phyloP scores from a whole-genome alignment of 1,284 basidiomycete species.

The Lentinula novae-zelandiae region DNA sequence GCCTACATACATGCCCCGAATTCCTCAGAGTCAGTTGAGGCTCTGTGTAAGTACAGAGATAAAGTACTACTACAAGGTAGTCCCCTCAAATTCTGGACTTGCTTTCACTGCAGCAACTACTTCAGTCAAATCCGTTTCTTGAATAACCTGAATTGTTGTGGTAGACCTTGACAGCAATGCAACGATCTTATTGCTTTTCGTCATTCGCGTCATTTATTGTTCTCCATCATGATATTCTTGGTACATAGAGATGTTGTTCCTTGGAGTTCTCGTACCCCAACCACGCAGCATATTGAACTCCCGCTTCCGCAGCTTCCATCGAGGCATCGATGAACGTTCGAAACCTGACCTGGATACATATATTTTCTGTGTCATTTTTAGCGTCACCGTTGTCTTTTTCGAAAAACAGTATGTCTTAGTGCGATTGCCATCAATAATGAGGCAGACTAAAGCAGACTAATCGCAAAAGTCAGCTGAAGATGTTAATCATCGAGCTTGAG shows the following conservation, averaged over 20 bases:
- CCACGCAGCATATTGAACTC: neutral
- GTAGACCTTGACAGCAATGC: too few species aligned
- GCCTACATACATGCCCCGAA: too few species aligned
- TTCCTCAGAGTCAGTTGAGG: too few species aligned
- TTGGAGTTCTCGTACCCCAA: neutral
- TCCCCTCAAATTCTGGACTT: neutral
- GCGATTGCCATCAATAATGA: too few species aligned
- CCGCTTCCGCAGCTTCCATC: neutral
- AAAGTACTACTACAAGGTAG: too few species aligned
- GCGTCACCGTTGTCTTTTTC: neutral
- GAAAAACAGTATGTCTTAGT: too few species aligned
- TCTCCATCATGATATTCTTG: neutral
- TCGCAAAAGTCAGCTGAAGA: too few species aligned
- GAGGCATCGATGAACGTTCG: neutral
- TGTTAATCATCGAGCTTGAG: too few species aligned
- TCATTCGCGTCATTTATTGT: neutral
- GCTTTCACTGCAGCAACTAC: neutral
- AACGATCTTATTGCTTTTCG: neutral
- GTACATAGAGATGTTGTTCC: neutral
- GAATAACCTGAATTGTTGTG: too few species aligned
- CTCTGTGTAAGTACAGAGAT: too few species aligned
- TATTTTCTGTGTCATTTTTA: neutral
- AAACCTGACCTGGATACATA: neutral
- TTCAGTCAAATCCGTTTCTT: too few species aligned
- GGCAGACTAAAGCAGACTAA: too few species aligned